Evolutionary conservation across 140 eudicot genomes (phyloP).

Genomic region (Eryngium alpinum): DNA sequence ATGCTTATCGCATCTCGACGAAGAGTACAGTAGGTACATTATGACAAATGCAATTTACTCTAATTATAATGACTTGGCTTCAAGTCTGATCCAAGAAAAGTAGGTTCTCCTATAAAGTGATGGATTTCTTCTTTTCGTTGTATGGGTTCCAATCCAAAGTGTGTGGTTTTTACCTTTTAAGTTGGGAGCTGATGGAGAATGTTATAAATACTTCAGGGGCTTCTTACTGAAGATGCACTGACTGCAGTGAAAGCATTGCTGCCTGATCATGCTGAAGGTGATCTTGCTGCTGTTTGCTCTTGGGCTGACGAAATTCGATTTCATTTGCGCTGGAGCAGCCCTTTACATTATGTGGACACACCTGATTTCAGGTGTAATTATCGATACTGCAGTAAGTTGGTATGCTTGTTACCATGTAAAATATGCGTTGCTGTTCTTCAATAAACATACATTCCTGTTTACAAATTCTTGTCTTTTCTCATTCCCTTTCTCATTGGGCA

Average conservation of each 20-base stretch:
- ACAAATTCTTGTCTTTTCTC: background rate
- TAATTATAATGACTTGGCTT: too few relatives aligned
- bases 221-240: constrained; percentile 60
- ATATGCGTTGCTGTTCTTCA: constrained; percentile 5
- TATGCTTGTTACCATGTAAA: background rate
- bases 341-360: constrained; percentile 86
- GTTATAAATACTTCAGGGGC: constrained; percentile 36
- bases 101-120: too few relatives aligned
- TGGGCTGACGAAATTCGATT: constrained; percentile 75
- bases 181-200: constrained; percentile 9
- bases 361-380: constrained; percentile 98
- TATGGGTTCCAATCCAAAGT: background rate
- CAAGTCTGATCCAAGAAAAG: too few relatives aligned
- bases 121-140: too few relatives aligned
- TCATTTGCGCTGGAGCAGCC: constrained; percentile 79
- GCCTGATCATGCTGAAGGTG: constrained; percentile 77
- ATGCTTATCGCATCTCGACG: too few relatives aligned
- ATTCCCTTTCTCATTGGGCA: background rate
- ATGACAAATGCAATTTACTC: too few relatives aligned
- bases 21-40: too few relatives aligned
- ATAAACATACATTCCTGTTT: background rate
- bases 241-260: constrained; percentile 66
- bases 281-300: constrained; percentile 71
- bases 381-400: constrained; percentile 74
- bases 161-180: background rate